Evolutionary conservation across 306 rosid species (phyloP), one percentile per base, ranked within the genome.

Genomic region (Parietaria judaica): DNA sequence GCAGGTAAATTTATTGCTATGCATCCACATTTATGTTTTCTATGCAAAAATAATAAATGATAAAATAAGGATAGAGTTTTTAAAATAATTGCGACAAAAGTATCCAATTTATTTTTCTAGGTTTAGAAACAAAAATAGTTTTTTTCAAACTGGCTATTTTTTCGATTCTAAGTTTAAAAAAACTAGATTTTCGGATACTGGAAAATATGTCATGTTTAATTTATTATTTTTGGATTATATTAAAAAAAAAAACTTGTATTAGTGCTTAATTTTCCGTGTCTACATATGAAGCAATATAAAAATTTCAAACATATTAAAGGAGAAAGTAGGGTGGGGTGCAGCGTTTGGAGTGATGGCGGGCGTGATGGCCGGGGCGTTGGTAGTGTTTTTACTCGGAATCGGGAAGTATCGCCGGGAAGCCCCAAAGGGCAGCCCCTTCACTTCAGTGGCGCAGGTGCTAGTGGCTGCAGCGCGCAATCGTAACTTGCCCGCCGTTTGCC

Each of bases 301-400:
- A 53, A 23, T 6, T 14, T 53, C 5, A 48, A 48, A 48, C 8
- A 12, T 8, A 2, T 14, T 50, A 43, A 57, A 88, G 94, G 90
- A 85, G 64, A 83, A 85, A 49, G 74, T 77, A 41, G 80, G 96
- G 73, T 85, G 96, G 96, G 84, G 69, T 2, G 60, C 73, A 60
- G 87, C 90, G 12, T 65, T 83, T 11, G 83, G 86, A 43, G 72
- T 85, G 38, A 58, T 83, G 58, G 77, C 72, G 35, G 90, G 67
- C 8, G 82, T 80, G n/a, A 17, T 83, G 72, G 88, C 67, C 3
- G 57, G 71, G 58, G 88, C 94, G 23, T 46, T 85, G 11, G 51
- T 50, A 11, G 34, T 78, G 31, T 85, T 85, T 70, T 4, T 88
- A 52, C 9, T 74, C 6, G 96, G 96, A 63, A 73, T 64, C 34